Evolutionary conservation across 345 rosid species (phyloP), one percentile per base, ranked within the genome.

Genomic region (Camelina laxa): DNA sequence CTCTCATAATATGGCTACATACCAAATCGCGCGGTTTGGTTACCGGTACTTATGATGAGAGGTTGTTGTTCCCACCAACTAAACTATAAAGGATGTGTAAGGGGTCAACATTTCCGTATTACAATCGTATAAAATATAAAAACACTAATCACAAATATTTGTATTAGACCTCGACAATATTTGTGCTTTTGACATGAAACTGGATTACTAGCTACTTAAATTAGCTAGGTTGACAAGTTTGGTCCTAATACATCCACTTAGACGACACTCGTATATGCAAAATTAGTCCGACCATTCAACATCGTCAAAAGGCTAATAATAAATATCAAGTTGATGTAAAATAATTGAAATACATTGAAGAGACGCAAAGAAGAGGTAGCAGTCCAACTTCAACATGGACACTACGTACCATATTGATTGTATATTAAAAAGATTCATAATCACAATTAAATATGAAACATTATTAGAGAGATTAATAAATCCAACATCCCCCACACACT

Each of bases 241-340:
- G 9, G 38, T 33, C 30, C 30, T 27, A 15, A 2, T 44, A 12
- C 11, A 31, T 35, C 14, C 41, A 17, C 12, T 58, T 27, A 31
- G 12, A 3, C 12, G 12, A 3, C 12, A 3, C 9, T n/a, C 3
- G 16, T 36, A 60, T 22, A 47, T 33, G 41, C 9, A n/a, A 67
- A 67, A 36, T 5, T 45, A 33, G 33, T 54, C 55, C 21, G 66
- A 65, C 77, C 41, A 56, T 56, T 74, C 65, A 65, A 55, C 50
- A 56, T 56, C 20, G 5, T 65, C 50, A 47, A 57, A 65, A 72
- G 78, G 33, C 50, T 45, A 74, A 42, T 19, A 27, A 27, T 27
- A 27, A 27, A 57, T 20, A 47, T 42, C 48, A 74, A 47, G 49
- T 47, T 56, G 49, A 55, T 56, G 19, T 9, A n/a, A 44, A 64